Percentiles rank a stretch among this genome's conserved stretches.
phyloP scores from a whole-genome alignment of 108 stramenopile species.

The Pseudonitzschia multiseries region DNA sequence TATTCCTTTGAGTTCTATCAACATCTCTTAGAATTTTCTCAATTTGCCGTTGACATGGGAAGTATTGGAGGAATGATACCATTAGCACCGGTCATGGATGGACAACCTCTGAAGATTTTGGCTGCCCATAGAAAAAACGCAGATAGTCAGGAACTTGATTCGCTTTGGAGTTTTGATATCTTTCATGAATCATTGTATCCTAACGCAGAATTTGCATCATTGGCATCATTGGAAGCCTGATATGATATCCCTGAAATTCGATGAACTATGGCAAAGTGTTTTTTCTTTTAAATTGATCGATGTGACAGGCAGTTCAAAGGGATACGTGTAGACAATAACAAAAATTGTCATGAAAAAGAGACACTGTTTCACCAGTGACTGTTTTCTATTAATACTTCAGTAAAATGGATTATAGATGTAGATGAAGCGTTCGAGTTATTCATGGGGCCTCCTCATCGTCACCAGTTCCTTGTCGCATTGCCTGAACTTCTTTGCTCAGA shows the following conservation, averaged over 20 bases:
- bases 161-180: conserved; percentile 19
- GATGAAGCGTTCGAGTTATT: background rate
- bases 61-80: conserved; percentile 38
- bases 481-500: conserved; percentile 13
- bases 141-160: background rate
- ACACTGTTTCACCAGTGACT: too few species aligned
- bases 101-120: conserved; percentile 60
- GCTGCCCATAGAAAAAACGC: conserved; percentile 17
- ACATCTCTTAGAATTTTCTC: background rate
- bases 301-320: too few species aligned
- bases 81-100: conserved; percentile 45
- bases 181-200: conserved; percentile 12
- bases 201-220: background rate
- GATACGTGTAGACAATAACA: too few species aligned
- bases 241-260: too few species aligned
- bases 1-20: conserved; percentile 70
- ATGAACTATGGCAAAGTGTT: too few species aligned
- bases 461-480: background rate
- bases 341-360: too few species aligned
- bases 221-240: too few species aligned
- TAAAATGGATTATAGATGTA: too few species aligned
- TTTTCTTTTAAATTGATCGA: too few species aligned
- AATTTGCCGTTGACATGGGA: conserved; percentile 21
- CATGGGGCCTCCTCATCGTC: conserved; percentile 14
- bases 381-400: too few species aligned